These are phyloP conservation scores for Diaporthe sp. DNA, from an alignment of 2,329 filamentous ascomycete species.

Conservation along the genomic window DNA sequence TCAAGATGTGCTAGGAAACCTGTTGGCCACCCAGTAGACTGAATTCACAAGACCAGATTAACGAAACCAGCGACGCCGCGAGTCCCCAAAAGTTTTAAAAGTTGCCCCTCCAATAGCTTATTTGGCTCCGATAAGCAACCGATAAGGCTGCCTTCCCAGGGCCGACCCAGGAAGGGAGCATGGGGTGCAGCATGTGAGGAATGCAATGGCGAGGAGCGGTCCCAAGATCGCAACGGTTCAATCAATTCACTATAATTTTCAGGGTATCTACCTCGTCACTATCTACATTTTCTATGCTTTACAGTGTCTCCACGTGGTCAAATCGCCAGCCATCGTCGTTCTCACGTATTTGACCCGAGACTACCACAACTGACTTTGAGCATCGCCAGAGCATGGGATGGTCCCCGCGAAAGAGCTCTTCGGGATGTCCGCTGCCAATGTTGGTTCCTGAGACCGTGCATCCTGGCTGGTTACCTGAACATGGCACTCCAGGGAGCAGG, in stretches of 20 bases:
- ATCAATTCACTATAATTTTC: slow-evolving; percentile 20
- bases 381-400: neutral
- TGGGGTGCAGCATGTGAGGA: neutral
- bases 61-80: neutral
- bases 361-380: neutral
- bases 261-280: slow-evolving; percentile 37
- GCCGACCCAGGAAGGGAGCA: neutral
- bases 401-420: neutral
- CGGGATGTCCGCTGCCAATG: neutral
- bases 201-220: neutral
- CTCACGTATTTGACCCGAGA: neutral
- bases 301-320: slow-evolving; percentile 2
- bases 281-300: slow-evolving; percentile 36
- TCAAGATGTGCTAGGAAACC: neutral
- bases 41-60: neutral
- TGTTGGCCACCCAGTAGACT: neutral
- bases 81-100: slow-evolving; percentile 36
- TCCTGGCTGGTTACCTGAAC: neutral
- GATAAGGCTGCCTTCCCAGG: slow-evolving; percentile 25
- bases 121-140: slow-evolving; percentile 35
- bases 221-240: neutral
- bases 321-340: neutral
- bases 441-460: neutral
- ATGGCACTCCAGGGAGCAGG: neutral
- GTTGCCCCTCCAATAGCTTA: slow-evolving; percentile 38